phyloP scores from a whole-genome alignment of 164 flowering plant genomes.

The Santalum album region DNA sequence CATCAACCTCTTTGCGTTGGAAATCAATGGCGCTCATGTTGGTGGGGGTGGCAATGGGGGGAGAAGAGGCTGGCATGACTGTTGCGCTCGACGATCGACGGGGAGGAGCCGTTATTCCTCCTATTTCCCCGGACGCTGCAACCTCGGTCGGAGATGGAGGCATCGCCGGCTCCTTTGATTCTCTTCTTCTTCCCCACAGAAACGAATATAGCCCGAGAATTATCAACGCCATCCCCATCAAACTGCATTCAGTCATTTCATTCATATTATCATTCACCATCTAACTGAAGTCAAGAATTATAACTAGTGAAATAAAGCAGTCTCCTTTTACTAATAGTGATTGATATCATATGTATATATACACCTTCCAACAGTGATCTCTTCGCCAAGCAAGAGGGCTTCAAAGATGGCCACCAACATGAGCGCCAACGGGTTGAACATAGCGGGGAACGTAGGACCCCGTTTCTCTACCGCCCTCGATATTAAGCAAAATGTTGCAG shows the following conservation, averaged over 20 bases:
- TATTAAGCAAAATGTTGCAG: slow-evolving; percentile 33
- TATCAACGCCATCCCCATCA: slow-evolving; percentile 36
- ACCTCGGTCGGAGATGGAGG: neutral
- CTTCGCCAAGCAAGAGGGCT: slow-evolving; percentile 29
- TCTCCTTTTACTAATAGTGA: no score
- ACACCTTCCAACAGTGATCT: slow-evolving; percentile 28
- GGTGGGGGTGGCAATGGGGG: no score
- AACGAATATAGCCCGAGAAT: slow-evolving; percentile 31
- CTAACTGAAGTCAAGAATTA: no score
- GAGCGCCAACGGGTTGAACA: slow-evolving; percentile 41
- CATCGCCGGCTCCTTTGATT: neutral
- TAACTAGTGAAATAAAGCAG: no score
- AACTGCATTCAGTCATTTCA: slow-evolving; percentile 13
- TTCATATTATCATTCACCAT: neutral
- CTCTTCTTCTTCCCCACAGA: slow-evolving; percentile 27
- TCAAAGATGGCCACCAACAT: slow-evolving; percentile 28
- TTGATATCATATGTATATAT: no score
- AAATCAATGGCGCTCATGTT: no score
- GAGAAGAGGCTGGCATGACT: neutral
- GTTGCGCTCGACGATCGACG: neutral
- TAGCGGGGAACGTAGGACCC: slow-evolving; percentile 44
- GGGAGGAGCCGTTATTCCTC: neutral
- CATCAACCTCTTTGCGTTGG: no score
- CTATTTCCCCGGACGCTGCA: neutral
- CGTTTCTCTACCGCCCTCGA: slow-evolving; percentile 21